Conservation (phyloP, 805 yeast genomes). For the Candida nemodendra region DNA sequence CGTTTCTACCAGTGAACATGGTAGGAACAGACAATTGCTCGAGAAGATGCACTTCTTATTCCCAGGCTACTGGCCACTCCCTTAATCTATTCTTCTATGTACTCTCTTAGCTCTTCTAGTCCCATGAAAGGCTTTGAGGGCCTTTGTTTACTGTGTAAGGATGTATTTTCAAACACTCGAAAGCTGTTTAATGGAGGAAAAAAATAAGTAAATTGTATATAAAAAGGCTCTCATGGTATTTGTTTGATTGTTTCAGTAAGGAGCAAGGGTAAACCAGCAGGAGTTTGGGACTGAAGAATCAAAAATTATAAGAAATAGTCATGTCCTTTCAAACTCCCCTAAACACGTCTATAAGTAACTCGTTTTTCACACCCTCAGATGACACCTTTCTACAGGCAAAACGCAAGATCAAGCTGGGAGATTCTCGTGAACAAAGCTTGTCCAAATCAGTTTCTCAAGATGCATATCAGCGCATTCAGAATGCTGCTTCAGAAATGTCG, state of each 20-base stretch:
- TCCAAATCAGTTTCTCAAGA: slow-evolving; percentile 8
- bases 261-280: no score
- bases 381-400: slow-evolving; percentile 29
- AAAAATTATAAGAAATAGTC: no score
- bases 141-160: no score
- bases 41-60: slow-evolving; percentile 82
- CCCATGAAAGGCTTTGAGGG: no score
- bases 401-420: slow-evolving; percentile 14
- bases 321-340: slow-evolving; percentile 24
- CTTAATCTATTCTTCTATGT: no score
- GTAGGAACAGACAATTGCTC: slow-evolving; percentile 68
- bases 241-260: no score
- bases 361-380: slow-evolving; percentile 26
- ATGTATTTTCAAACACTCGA: no score
- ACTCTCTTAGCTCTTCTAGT: no score
- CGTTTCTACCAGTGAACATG: slow-evolving; percentile 73
- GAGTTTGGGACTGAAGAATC: no score
- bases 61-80: slow-evolving; percentile 95
- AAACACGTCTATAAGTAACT: slow-evolving; percentile 15
- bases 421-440: slow-evolving; percentile 1
- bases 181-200: no score
- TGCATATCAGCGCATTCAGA: slow-evolving; percentile 2
- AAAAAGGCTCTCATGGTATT: no score
- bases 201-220: no score
- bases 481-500: slow-evolving; percentile 3